Evolutionary conservation across 257 asterid genomes (phyloP).

Genomic region (Vinca minor): DNA sequence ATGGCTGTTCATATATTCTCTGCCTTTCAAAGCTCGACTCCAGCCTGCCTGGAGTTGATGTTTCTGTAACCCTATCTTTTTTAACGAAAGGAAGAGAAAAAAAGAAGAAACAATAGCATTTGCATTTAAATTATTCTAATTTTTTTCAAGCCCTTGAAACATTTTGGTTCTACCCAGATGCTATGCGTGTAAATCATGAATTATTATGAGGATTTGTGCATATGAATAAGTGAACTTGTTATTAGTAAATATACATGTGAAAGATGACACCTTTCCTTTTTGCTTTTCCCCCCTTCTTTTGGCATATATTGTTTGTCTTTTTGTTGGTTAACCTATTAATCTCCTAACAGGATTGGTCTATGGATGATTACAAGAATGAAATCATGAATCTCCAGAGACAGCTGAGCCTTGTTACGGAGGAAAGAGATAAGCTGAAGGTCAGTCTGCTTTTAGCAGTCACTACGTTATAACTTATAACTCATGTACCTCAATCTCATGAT

Average conservation of each 20-base stretch:
- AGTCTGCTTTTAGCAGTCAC: constrained; percentile 11
- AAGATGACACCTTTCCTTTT: neutral
- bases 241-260: neutral
- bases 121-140: neutral
- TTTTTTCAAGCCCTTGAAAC: neutral
- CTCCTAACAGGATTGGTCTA: constrained; percentile 43
- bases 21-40: neutral
- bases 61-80: neutral
- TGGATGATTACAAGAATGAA: constrained; percentile 54
- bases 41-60: no score
- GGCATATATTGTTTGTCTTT: neutral
- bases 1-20: neutral
- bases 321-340: constrained; percentile 1
- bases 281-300: neutral
- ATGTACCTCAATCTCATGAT: neutral
- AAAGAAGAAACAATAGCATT: neutral
- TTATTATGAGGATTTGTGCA: neutral
- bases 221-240: neutral
- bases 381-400: constrained; percentile 52
- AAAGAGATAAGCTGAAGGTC: constrained; percentile 81
- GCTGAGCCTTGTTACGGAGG: constrained; percentile 50
- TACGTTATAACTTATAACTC: neutral
- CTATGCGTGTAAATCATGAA: neutral
- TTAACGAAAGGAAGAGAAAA: neutral
- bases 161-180: neutral